phyloP scores from a whole-genome alignment of 768 basidiomycete genomes.

The Pisolithus albus region DNA sequence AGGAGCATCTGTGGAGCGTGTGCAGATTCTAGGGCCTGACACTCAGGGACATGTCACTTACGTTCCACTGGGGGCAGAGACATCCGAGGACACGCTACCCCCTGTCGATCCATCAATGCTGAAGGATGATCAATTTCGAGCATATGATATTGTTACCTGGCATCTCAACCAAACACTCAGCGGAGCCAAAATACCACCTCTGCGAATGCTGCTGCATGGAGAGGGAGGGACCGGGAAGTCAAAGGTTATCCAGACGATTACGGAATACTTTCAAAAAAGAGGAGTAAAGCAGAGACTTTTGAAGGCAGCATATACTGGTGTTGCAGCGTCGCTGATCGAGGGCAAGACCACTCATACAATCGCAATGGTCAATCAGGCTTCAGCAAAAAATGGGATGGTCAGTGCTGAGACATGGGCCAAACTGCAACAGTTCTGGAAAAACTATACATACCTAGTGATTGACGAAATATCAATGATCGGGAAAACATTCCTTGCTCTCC shows the following conservation, averaged over 20 bases:
- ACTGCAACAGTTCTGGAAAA: neutral
- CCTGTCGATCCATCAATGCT: neutral
- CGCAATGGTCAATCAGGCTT: constrained; percentile 12
- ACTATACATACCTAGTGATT: constrained; percentile 16
- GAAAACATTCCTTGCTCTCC: constrained; percentile 14
- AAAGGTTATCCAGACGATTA: constrained; percentile 31
- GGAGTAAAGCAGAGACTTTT: constrained; percentile 14
- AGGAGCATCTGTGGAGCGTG: too few species aligned
- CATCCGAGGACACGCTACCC: neutral
- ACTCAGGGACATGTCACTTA: too few species aligned
- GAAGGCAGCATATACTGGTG: constrained; percentile 34
- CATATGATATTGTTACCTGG: constrained; percentile 29
- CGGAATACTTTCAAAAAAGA: constrained; percentile 11
- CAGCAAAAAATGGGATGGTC: neutral
- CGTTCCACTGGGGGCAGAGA: too few species aligned
- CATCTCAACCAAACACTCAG: constrained; percentile 21
- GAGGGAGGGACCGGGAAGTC: constrained; percentile 41
- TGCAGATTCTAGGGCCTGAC: too few species aligned
- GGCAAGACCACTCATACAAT: too few species aligned
- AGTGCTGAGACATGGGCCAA: neutral
- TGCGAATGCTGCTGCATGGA: constrained; percentile 36
- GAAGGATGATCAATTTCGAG: neutral
- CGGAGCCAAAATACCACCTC: constrained; percentile 15
- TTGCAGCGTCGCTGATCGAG: constrained; percentile 35
- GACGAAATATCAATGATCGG: constrained; percentile 39